Conservation (phyloP, 371 early-diverging fungal genomes). For the Choanephora cucurbitarum region DNA sequence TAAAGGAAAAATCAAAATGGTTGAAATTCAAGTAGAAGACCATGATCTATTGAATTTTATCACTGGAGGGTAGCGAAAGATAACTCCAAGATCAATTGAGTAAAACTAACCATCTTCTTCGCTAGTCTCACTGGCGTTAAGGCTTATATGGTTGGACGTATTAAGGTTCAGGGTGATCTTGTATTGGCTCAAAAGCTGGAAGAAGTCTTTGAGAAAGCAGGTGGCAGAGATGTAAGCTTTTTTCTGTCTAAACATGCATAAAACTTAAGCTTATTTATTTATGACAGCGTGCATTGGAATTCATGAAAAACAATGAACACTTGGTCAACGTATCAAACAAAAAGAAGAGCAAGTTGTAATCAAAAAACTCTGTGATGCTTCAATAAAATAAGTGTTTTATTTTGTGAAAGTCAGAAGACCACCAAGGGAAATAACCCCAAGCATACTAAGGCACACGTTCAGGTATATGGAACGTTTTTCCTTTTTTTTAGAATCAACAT, state of each 20-base stretch:
- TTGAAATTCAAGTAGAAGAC: slow-evolving; percentile 38
- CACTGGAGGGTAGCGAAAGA: slow-evolving; percentile 37
- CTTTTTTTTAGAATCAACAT: too few species aligned
- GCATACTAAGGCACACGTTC: too few species aligned
- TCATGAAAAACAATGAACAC: slow-evolving; percentile 40
- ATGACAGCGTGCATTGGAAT: slow-evolving; percentile 36
- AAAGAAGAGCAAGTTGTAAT: neutral
- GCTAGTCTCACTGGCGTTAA: slow-evolving; percentile 46
- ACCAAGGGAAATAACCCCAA: too few species aligned
- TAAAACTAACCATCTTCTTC: neutral
- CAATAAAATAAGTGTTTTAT: neutral
- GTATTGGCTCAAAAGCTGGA: slow-evolving; percentile 47
- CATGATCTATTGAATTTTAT: slow-evolving; percentile 37
- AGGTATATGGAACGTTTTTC: too few species aligned
- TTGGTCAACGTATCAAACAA: neutral
- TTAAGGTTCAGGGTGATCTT: slow-evolving; percentile 51
- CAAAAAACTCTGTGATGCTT: neutral
- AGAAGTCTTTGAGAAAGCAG: slow-evolving; percentile 46
- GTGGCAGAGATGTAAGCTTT: slow-evolving; percentile 42
- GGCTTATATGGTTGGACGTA: slow-evolving; percentile 46
- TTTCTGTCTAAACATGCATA: neutral
- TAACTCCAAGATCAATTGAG: too few species aligned
- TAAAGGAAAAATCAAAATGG: slow-evolving; percentile 24
- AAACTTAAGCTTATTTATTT: neutral
- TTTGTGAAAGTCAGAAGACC: neutral